These are phyloP conservation scores for Thuja plicata DNA, from an alignment of 83 land plant species.

Conservation along the genomic window DNA sequence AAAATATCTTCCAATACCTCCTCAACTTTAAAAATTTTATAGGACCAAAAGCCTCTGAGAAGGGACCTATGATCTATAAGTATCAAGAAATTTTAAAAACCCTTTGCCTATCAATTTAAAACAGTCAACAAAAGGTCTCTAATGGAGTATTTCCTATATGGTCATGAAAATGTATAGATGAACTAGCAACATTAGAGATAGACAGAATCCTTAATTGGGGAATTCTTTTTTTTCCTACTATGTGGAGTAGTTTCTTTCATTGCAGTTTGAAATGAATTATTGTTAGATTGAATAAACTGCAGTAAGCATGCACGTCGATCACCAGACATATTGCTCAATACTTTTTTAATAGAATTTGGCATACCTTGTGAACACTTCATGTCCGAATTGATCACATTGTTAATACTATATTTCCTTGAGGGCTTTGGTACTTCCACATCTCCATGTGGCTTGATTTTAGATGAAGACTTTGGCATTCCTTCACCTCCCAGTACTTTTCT, in stretches of 20 bases:
- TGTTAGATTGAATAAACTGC: too few relatives aligned
- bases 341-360: constrained; percentile 8
- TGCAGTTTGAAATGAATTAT: constrained; percentile 1
- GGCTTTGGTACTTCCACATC: not conserved
- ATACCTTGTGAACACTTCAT: constrained; percentile 6
- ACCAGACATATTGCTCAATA: constrained; percentile 5
- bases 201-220: not conserved
- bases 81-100: too few relatives aligned
- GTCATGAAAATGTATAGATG: not conserved
- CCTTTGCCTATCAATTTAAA: too few relatives aligned
- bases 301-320: not conserved
- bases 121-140: too few relatives aligned
- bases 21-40: too few relatives aligned
- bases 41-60: too few relatives aligned
- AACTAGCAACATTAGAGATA: not conserved
- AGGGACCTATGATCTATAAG: too few relatives aligned
- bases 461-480: not conserved
- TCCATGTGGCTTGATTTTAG: not conserved
- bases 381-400: not conserved
- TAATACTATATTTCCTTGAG: not conserved
- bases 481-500: not conserved
- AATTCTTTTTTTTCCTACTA: not conserved
- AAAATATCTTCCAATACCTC: too few relatives aligned
- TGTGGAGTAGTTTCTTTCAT: not conserved
- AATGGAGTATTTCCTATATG: too few relatives aligned